Conservation (phyloP, 1,284 basidiomycete genomes). For the Paramarasmius palmivorus region DNA sequence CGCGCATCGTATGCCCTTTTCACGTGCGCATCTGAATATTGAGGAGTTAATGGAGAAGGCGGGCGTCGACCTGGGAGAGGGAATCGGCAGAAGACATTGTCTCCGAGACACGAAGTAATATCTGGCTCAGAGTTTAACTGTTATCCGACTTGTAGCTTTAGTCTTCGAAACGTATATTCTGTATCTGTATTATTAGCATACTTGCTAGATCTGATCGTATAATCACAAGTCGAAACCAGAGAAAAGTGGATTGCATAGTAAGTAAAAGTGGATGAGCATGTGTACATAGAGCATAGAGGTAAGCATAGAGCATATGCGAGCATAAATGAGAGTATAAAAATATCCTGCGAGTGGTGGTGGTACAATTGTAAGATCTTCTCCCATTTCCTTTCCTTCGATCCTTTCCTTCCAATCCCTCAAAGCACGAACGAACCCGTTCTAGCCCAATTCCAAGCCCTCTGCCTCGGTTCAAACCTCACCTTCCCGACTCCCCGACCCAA, state of each 20-base stretch:
- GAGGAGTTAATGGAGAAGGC: too few species aligned
- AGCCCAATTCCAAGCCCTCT: constrained; percentile 4
- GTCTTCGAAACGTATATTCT: too few species aligned
- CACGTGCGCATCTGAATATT: too few species aligned
- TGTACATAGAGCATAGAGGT: not conserved
- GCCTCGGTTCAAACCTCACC: not conserved
- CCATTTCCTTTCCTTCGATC: not conserved
- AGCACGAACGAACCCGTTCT: not conserved
- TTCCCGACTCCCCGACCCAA: not conserved
- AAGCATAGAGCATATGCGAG: not conserved
- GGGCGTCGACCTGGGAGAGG: too few species aligned
- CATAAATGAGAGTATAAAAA: not conserved
- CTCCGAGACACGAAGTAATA: too few species aligned
- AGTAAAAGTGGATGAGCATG: not conserved
- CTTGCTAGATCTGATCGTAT: too few species aligned
- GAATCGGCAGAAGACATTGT: too few species aligned
- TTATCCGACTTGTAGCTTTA: too few species aligned
- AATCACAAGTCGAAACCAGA: not conserved
- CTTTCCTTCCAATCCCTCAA: not conserved
- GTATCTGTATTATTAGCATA: too few species aligned
- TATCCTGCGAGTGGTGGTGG: not conserved
- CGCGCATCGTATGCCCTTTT: too few species aligned
- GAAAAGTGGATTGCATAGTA: not conserved
- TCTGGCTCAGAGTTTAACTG: too few species aligned
- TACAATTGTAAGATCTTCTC: not conserved